Base-by-base conservation (phyloP, 192 early-diverging fungal genomes). In the Rhizophagus clarus region DNA sequence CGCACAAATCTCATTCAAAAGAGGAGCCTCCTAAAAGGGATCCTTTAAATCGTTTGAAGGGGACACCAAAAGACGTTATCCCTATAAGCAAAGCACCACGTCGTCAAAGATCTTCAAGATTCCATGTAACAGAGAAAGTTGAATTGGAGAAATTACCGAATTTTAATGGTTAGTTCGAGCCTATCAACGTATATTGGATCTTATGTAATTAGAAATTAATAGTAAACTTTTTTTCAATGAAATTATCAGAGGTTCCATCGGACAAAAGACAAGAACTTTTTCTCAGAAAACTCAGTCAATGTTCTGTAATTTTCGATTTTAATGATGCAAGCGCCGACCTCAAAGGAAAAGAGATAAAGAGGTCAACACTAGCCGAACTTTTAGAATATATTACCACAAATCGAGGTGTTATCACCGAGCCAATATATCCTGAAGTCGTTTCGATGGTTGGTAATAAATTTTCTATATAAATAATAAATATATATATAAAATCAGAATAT, bases 271-370 rank as follows among this genome's bases (percentile, higher is more conserved):
- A 92, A 74, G 96, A 97, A 24, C 87, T 99, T 62, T 93, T 99
- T 73, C 76, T 95, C 63, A 93, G 92, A 87, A 99, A 99, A 85
- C 85, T 99, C 37, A 84, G 86, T 40, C 98, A 99, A 85, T 99
- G 98, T 84, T 89, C 89, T 56, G 92, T 96, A 14, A 87, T 98
- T 20, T 99, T 99, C 80, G 98, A 99, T 82, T 99, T 99, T 80
- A 97, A 93, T 81, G 97, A 97, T 85, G 88, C 92, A 12, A 89
- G 94, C 68, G 90, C 92, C 37, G 95, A 97, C 82, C 81, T 98
- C 6, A 95, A 93, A 74, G 96, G 95, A 80, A 99, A 99, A 79
- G 97, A 99, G 80, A 95, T 98, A 79, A 99, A 99, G 83, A 92
- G 95, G 72, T 92, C 93, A 77, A 91, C 96, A 15, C 85, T 99